These are phyloP conservation scores for Kickxella alabastrina DNA, from an alignment of 192 early-diverging fungal species.

Conservation along the genomic window DNA sequence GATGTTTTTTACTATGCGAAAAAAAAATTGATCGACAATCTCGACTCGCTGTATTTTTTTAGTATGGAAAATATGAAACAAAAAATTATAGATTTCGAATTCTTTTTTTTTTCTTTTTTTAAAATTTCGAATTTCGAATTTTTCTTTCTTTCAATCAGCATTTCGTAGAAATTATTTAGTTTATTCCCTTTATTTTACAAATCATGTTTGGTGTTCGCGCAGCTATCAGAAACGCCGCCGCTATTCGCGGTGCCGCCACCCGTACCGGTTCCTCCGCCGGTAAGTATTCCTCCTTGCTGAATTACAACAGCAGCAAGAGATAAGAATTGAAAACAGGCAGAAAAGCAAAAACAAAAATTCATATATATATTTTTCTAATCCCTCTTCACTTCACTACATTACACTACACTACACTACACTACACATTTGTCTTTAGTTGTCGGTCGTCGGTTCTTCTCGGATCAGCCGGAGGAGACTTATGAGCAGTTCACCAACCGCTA, in stretches of 20 bases:
- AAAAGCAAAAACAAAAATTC: slow-evolving; percentile 2
- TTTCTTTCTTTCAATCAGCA: background rate
- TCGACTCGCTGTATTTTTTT: slow-evolving; percentile 4
- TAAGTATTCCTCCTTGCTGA: slow-evolving; percentile 20
- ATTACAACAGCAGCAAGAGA: background rate
- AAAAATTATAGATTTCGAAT: slow-evolving; percentile 8
- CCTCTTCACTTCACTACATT: no score
- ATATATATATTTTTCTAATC: background rate
- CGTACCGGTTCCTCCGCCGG: slow-evolving; percentile 22
- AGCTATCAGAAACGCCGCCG: slow-evolving; percentile 35
- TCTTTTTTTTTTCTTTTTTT: slow-evolving; percentile 4
- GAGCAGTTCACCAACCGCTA: slow-evolving; percentile 77
- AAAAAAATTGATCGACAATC: no score
- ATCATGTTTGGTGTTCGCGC: slow-evolving; percentile 51
- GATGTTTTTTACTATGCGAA: slow-evolving; percentile 18
- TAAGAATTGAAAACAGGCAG: background rate
- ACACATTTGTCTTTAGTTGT: slow-evolving; percentile 41
- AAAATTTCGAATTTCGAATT: slow-evolving; percentile 8
- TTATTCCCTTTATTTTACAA: no score
- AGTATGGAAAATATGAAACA: background rate
- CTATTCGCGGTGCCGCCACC: slow-evolving; percentile 18
- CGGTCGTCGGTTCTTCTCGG: slow-evolving; percentile 64
- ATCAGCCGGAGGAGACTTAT: slow-evolving; percentile 69
- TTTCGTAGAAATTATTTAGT: slow-evolving; percentile 1
- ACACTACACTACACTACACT: no score